A percentile compares a stretch with the other conserved stretches of the same genome.
phyloP scores from a whole-genome alignment of 352 stramenopile genomes.

The Phytopythium delawarense region DNA sequence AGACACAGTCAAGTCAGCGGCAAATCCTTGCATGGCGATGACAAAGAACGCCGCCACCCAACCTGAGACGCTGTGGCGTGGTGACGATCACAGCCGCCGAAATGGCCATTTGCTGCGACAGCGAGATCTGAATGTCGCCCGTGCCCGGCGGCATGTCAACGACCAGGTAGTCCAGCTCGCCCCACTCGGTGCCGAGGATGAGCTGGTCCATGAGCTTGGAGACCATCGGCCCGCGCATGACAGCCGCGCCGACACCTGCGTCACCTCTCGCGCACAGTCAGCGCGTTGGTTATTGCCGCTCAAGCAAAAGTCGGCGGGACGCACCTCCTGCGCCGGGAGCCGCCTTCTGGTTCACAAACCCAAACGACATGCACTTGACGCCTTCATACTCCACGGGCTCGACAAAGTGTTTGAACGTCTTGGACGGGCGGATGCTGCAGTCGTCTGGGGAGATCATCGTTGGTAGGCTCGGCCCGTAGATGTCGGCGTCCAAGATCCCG shows the following conservation, averaged over 20 bases:
- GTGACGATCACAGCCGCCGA: constrained; percentile 98
- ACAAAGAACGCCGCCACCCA: neutral
- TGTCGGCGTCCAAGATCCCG: constrained; percentile 98
- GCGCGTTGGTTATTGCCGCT: neutral
- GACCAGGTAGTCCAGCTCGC: constrained; percentile 99
- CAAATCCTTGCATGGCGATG: neutral
- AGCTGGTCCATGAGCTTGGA: constrained; percentile 98
- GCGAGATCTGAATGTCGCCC: constrained; percentile 98
- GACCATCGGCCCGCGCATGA: constrained; percentile 98
- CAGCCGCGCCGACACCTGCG: constrained; percentile 73
- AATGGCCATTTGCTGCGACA: constrained; percentile 97
- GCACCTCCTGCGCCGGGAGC: constrained; percentile 70
- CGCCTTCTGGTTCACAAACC: constrained; percentile 87
- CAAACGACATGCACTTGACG: constrained; percentile 92
- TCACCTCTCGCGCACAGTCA: neutral
- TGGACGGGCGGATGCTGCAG: constrained; percentile 62
- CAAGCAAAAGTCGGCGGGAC: neutral
- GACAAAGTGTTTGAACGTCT: constrained; percentile 68
- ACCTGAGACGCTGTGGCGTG: constrained; percentile 96
- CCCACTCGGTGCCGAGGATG: constrained; percentile 95
- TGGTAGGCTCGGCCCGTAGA: constrained; percentile 98
- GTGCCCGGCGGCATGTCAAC: constrained; percentile 99
- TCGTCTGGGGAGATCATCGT: constrained; percentile 92
- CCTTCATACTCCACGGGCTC: constrained; percentile 83
- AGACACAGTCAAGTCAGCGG: neutral